Evolutionary conservation across 805 yeast species (phyloP).

Genomic region (Kodamaea restingae): DNA sequence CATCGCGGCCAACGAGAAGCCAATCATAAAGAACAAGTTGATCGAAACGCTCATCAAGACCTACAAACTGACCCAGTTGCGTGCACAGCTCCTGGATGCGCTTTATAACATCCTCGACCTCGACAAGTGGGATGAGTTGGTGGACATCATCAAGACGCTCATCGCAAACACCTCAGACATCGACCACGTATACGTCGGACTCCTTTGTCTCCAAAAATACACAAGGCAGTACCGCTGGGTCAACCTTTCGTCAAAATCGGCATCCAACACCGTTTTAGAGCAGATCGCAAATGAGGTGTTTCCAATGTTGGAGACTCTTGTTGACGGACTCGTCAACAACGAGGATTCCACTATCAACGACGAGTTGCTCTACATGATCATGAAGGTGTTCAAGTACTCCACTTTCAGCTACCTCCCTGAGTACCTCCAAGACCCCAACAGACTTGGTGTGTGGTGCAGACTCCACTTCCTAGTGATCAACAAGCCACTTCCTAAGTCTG

Average conservation of each 20-base stretch:
- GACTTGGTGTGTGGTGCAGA: conserved; percentile 41
- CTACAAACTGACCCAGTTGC: conserved; percentile 35
- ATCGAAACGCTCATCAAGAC: conserved; percentile 39
- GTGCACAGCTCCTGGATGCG: conserved; percentile 56
- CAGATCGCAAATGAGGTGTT: conserved; percentile 32
- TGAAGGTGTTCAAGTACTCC: conserved; percentile 39
- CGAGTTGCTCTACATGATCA: conserved; percentile 37
- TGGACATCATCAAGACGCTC: conserved; percentile 42
- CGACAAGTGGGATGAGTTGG: conserved; percentile 44
- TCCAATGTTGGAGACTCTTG: conserved; percentile 34
- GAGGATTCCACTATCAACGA: conserved; percentile 20
- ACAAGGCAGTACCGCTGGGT: conserved; percentile 39
- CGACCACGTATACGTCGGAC: conserved; percentile 37
- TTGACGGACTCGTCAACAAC: conserved; percentile 24
- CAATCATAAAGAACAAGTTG: conserved; percentile 33
- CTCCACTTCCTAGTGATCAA: conserved; percentile 35
- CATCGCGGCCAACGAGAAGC: conserved; percentile 33
- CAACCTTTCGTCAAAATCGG: conserved; percentile 40
- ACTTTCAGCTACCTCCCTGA: conserved; percentile 37
- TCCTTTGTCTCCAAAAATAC: conserved; percentile 39
- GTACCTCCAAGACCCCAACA: conserved; percentile 32
- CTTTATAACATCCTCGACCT: conserved; percentile 49
- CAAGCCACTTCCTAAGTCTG: conserved; percentile 34
- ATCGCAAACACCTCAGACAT: conserved; percentile 28
- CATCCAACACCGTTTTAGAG: conserved; percentile 37